These are phyloP conservation scores for Trametes gibbosa DNA, from an alignment of 768 basidiomycete species.

Conservation along the genomic window DNA sequence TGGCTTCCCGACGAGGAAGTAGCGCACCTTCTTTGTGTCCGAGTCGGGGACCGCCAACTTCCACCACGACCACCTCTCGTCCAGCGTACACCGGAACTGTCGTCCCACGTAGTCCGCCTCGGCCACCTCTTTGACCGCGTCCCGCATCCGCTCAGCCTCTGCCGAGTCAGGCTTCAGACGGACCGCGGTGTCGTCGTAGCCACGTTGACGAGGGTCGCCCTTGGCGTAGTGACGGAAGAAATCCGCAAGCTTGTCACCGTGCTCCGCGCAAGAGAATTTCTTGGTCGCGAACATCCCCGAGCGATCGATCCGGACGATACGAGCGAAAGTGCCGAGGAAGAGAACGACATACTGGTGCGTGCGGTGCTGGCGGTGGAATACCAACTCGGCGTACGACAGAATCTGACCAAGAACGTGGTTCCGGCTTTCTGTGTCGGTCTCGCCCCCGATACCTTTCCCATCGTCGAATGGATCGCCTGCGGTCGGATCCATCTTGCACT, in stretches of 20 bases:
- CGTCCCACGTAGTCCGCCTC: neutral
- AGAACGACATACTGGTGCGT: neutral
- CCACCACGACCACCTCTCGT: neutral
- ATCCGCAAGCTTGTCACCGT: neutral
- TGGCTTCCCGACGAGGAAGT: slow-evolving; percentile 9
- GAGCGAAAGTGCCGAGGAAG: neutral
- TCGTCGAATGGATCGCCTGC: neutral
- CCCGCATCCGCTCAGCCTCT: neutral
- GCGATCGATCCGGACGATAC: slow-evolving; percentile 7
- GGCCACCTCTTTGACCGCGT: neutral
- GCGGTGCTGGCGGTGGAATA: slow-evolving; percentile 2
- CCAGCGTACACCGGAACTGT: neutral
- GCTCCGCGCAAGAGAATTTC: neutral
- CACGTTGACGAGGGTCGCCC: neutral
- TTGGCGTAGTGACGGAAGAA: slow-evolving; percentile 4
- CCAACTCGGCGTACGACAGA: neutral
- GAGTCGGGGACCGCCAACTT: neutral
- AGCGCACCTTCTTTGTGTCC: neutral
- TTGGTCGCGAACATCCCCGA: neutral
- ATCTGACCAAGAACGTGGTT: neutral
- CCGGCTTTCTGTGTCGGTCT: neutral
- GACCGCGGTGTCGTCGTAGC: neutral
- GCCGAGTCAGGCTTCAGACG: neutral
- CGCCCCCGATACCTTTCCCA: neutral
- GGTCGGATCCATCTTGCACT: neutral